A percentile compares a stretch with the other conserved stretches of the same genome.
Evolutionary conservation across 225 moss, liverwort and hornwort species (phyloP).

Genomic region (Sphagnum contortum): DNA sequence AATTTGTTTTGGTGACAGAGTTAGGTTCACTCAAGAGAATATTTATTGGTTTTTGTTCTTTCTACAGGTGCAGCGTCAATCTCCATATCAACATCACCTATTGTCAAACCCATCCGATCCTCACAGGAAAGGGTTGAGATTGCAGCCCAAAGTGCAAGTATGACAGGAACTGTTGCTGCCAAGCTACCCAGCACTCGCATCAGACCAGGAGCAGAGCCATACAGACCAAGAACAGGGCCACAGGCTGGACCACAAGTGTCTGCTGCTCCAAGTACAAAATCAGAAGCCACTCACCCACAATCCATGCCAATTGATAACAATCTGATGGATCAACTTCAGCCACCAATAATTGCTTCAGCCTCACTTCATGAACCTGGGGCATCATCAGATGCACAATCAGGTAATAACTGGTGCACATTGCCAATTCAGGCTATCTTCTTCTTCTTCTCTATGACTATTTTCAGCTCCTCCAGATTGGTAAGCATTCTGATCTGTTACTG

Average conservation of each 20-base stretch:
- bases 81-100: conserved; percentile 6
- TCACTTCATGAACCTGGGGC: conserved; percentile 12
- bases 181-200: conserved; percentile 28
- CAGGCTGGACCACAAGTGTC: conserved; percentile 6
- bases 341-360: conserved; percentile 3
- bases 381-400: conserved; percentile 27
- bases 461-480: no score
- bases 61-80: conserved; percentile 6
- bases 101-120: conserved; percentile 7
- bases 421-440: not conserved
- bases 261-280: conserved; percentile 16
- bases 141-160: conserved; percentile 5
- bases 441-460: not conserved
- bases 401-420: not conserved
- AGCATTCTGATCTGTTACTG: no score
- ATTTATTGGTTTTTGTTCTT: no score
- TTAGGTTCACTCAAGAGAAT: no score
- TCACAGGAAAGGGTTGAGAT: conserved; percentile 22
- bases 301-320: conserved; percentile 13
- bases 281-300: conserved; percentile 13
- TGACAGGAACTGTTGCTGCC: conserved; percentile 7
- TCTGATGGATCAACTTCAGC: conserved; percentile 5
- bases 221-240: conserved; percentile 53
- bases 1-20: no score
- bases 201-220: conserved; percentile 80